Base-by-base conservation (phyloP, 2,329 filamentous ascomycete genomes). In the Nemania sp. region DNA sequence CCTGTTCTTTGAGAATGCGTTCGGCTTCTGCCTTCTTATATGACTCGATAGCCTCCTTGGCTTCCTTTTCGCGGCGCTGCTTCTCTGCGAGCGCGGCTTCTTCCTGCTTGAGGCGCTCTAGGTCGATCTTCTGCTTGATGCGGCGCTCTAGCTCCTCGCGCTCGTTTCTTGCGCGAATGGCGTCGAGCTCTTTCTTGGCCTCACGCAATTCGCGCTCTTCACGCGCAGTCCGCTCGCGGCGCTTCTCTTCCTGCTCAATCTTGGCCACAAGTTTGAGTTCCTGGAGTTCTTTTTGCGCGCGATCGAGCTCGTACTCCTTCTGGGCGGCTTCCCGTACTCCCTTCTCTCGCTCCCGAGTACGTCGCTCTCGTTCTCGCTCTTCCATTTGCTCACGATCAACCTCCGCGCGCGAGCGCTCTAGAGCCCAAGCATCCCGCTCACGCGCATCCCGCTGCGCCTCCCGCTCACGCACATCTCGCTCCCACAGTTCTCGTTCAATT, bases 111-210 rank as follows among this genome's bases (percentile, higher is more conserved):
- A 81, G 68, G 20, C 77, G 72, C 66, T 78, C 70, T 48, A 75
- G 66, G 63, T 81, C 79, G 1, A 82, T 66, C 59, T 81, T 77
- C 61, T 76, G 74, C 66, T 77, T 80, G 49, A 84, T 75, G 19
- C 78, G 76, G 49, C 73, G 73, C 65, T 80, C 74, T 59, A 79
- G 75, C 61, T 75, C 75, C n/a, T 73, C 72, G 19, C 72, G 74
- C n/a, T 76, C 73, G 59, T 78, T 79, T 34, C 76, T 75, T 15
- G 66, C 52, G n/a, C 63, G 62, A 17, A 71, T 65, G 20, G 68
- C 67, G 28, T 76, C 62, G 8, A 71, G 67, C 49, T 69, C 65
- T 44, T 63, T 63, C 62, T 71, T 69, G 23, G 66, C 66, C 15
- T 66, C 64, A 44, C 68, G 68, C 49, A 69, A 60, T 49, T 71